These are phyloP conservation scores for Didymosphaeria variabile DNA, from an alignment of 2,329 filamentous ascomycete species.

Conservation along the genomic window DNA sequence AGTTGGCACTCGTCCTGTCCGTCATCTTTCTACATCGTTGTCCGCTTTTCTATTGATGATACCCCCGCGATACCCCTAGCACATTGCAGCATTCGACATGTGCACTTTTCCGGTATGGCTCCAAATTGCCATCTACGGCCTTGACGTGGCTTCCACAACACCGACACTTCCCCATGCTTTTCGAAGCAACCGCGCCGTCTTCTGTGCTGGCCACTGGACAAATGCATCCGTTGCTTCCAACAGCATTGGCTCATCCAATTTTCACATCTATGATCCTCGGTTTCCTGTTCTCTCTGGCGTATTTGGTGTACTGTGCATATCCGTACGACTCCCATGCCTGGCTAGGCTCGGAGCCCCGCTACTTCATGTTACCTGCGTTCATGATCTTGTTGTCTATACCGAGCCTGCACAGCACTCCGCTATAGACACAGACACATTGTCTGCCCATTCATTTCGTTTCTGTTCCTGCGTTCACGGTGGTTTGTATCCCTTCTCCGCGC, in stretches of 20 bases:
- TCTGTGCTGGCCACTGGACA: constrained; percentile 46
- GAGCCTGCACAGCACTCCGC: constrained; percentile 3
- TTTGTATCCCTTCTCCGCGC: constrained; percentile 11
- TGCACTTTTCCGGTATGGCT: constrained; percentile 30
- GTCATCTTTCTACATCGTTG: constrained; percentile 24
- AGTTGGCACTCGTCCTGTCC: constrained; percentile 24
- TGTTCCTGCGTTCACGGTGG: constrained; percentile 7
- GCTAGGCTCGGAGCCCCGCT: constrained; percentile 13
- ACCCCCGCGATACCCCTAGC: constrained; percentile 36
- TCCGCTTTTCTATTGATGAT: constrained; percentile 42
- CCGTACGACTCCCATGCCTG: constrained; percentile 14
- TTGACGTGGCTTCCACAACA: background rate
- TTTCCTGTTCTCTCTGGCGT: constrained; percentile 28
- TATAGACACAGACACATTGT: constrained; percentile 12
- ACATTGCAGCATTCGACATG: constrained; percentile 38
- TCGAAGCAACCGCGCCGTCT: constrained; percentile 20
- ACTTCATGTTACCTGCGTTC: constrained; percentile 12
- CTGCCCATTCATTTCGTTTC: constrained; percentile 15
- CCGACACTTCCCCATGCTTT: background rate
- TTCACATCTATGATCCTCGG: constrained; percentile 38
- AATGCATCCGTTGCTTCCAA: constrained; percentile 30
- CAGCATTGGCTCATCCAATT: constrained; percentile 38
- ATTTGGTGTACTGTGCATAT: constrained; percentile 26
- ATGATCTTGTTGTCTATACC: constrained; percentile 15
- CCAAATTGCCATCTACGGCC: constrained; percentile 6